Percentiles rank a stretch among this genome's conserved stretches.
phyloP scores from a whole-genome alignment of 2,329 filamentous ascomycete species.

The Orbilia ellipsospora region DNA sequence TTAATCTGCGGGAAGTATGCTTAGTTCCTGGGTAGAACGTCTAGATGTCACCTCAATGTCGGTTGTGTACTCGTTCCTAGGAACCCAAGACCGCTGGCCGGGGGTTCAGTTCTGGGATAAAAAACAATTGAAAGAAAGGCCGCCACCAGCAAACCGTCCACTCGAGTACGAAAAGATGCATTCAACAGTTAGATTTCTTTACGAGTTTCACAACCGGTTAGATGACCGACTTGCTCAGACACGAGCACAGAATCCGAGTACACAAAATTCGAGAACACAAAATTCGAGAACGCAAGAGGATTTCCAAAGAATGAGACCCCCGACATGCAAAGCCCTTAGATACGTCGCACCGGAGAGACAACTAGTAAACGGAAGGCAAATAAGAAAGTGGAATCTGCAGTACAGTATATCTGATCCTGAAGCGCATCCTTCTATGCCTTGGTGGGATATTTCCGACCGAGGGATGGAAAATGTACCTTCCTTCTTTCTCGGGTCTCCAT shows the following conservation, averaged over 20 bases:
- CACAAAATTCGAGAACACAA: neutral
- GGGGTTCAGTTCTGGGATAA: neutral
- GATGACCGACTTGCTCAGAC: neutral
- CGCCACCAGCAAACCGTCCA: neutral
- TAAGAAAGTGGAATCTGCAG: neutral
- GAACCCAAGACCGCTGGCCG: neutral
- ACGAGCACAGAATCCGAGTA: neutral
- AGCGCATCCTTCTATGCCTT: slow-evolving; percentile 1
- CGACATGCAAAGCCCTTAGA: neutral
- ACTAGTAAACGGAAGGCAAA: neutral
- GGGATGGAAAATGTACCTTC: neutral
- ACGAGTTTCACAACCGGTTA: neutral
- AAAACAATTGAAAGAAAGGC: neutral
- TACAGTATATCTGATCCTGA: neutral
- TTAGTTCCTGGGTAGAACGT: neutral
- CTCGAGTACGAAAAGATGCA: neutral
- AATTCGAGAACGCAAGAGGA: neutral
- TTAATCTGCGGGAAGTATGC: neutral
- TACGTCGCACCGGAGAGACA: neutral
- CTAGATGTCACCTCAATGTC: neutral
- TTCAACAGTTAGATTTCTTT: neutral
- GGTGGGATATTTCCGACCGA: neutral
- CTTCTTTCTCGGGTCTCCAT: neutral
- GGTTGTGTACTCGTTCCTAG: neutral
- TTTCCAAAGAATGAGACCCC: neutral